Evolutionary conservation across 129 eudicot genomes (phyloP).

Genomic region (Erigeron canadensis): DNA sequence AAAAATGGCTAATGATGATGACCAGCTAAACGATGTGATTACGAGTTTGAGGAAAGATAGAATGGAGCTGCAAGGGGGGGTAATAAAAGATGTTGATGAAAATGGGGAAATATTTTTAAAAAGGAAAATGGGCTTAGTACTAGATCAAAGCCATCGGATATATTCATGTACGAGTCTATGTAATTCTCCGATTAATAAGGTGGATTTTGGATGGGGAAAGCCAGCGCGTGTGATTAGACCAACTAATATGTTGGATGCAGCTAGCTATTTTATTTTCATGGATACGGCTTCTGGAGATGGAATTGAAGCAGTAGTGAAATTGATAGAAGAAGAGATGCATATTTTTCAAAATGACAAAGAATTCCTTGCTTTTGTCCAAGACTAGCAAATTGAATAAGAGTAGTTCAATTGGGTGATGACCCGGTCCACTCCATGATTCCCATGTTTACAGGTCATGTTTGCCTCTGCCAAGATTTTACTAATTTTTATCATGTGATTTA

Average conservation of each 20-base stretch:
- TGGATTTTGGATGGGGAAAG: conserved; percentile 12
- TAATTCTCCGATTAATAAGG: not conserved
- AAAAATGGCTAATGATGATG: not conserved
- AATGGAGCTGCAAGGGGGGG: not conserved
- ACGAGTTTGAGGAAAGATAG: not conserved
- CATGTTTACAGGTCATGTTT: too few relatives aligned
- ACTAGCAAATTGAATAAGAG: too few relatives aligned
- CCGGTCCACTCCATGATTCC: too few relatives aligned
- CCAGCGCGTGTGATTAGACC: not conserved
- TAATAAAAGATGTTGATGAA: not conserved
- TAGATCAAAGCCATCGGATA: not conserved
- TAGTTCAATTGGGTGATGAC: too few relatives aligned
- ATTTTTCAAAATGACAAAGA: not conserved
- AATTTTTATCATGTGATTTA: too few relatives aligned
- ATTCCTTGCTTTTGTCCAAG: not conserved
- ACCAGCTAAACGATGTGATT: not conserved
- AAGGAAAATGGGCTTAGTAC: not conserved
- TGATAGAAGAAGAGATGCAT: conserved; percentile 7
- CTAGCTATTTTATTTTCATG: not conserved
- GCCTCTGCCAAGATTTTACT: too few relatives aligned
- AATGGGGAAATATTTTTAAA: not conserved
- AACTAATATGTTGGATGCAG: not conserved
- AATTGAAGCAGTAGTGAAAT: not conserved
- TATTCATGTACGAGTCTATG: not conserved
- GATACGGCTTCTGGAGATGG: conserved; percentile 14